These are phyloP conservation scores for Vanrija humicola DNA, from an alignment of 1,284 basidiomycete genomes.

Conservation along the genomic window DNA sequence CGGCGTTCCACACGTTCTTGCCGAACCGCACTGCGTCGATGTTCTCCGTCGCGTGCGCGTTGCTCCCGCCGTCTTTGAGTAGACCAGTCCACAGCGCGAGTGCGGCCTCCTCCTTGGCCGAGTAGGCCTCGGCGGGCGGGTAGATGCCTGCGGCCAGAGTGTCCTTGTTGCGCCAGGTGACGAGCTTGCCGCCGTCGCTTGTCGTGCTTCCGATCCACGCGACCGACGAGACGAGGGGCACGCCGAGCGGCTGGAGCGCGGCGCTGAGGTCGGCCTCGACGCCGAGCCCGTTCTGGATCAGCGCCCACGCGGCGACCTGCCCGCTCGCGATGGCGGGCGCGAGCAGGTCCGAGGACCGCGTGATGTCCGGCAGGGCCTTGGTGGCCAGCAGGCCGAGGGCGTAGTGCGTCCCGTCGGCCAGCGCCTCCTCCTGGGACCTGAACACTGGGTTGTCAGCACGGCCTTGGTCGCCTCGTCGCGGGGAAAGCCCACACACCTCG, in stretches of 20 bases:
- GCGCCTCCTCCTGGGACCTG: conserved; percentile 58
- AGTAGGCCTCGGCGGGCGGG: conserved; percentile 23
- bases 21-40: conserved; percentile 33
- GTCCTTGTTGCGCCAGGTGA: conserved; percentile 36
- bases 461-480: too few species aligned
- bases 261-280: conserved; percentile 66
- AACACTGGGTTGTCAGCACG: conserved; percentile 52
- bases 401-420: conserved; percentile 56
- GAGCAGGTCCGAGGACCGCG: conserved; percentile 58
- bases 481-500: conserved; percentile 48
- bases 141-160: conserved; percentile 36
- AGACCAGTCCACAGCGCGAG: conserved; percentile 24
- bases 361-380: conserved; percentile 68
- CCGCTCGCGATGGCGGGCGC: conserved; percentile 57
- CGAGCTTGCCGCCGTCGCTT: conserved; percentile 25
- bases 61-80: conserved; percentile 23
- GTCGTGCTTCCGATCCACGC: conserved; percentile 39
- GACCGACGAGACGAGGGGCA: conserved; percentile 38
- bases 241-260: conserved; percentile 42
- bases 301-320: conserved; percentile 59
- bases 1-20: conserved; percentile 46
- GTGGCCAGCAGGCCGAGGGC: conserved; percentile 65
- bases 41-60: conserved; percentile 22
- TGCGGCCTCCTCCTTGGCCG: conserved; percentile 16
- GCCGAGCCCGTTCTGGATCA: conserved; percentile 67